These are phyloP conservation scores for Annulohypoxylon truncatum DNA, from an alignment of 2,329 filamentous ascomycete genomes.

Conservation along the genomic window DNA sequence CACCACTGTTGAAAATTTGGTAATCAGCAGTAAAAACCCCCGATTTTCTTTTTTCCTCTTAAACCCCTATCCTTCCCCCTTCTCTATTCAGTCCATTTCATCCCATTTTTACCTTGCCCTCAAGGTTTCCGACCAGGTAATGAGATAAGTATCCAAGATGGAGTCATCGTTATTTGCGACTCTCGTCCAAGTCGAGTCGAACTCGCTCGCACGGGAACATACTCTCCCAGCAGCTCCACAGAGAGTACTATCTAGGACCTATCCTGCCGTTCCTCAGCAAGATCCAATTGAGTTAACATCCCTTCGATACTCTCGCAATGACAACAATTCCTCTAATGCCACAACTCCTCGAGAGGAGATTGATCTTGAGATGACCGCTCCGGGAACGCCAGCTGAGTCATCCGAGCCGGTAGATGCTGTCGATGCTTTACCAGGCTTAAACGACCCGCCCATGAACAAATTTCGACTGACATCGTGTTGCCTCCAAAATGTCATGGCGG, in stretches of 20 bases:
- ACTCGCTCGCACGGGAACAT: slow-evolving; percentile 35
- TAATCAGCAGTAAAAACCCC: slow-evolving; percentile 6
- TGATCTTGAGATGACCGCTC: slow-evolving; percentile 44
- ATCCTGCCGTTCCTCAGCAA: slow-evolving; percentile 53
- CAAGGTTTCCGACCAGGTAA: not conserved
- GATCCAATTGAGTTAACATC: slow-evolving; percentile 41
- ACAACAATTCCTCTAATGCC: slow-evolving; percentile 19
- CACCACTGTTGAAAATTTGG: slow-evolving; percentile 7
- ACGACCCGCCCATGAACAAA: slow-evolving; percentile 73
- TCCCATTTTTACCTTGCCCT: not conserved
- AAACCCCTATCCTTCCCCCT: not conserved
- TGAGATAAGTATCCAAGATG: slow-evolving; percentile 30
- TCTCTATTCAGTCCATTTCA: not conserved
- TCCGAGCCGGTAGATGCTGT: slow-evolving; percentile 40
- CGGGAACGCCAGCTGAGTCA: slow-evolving; percentile 32
- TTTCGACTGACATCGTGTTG: slow-evolving; percentile 75
- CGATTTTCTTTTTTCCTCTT: not conserved
- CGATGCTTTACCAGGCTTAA: slow-evolving; percentile 56
- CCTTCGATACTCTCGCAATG: slow-evolving; percentile 24
- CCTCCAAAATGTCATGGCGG: slow-evolving; percentile 74
- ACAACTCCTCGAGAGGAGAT: slow-evolving; percentile 42
- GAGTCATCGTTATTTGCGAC: slow-evolving; percentile 38
- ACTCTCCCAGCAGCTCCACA: slow-evolving; percentile 49
- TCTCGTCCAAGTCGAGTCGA: slow-evolving; percentile 47
- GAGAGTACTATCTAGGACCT: slow-evolving; percentile 54